Conservation (phyloP, 1,139 yeast species). For the Eremothecium gossypii region DNA sequence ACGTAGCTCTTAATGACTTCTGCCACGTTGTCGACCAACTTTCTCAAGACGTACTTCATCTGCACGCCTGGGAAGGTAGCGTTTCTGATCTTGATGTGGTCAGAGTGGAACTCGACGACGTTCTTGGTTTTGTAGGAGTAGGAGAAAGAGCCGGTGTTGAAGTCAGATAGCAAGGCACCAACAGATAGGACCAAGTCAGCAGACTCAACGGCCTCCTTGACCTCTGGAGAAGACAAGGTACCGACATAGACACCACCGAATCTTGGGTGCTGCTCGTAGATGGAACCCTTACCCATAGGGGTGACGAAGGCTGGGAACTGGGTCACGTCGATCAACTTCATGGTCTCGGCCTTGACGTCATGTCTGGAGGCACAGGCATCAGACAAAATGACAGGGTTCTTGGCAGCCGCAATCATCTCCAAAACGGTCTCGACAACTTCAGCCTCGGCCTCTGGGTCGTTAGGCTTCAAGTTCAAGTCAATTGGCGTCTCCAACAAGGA, state of each 20-base stretch:
- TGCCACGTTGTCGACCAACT: constrained; percentile 35
- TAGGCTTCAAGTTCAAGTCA: constrained; percentile 50
- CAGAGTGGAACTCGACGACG: constrained; percentile 84
- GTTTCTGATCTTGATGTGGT: constrained; percentile 64
- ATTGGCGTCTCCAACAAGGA: constrained; percentile 51
- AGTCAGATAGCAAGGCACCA: constrained; percentile 79
- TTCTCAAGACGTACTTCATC: constrained; percentile 60
- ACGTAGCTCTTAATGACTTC: constrained; percentile 34
- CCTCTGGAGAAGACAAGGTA: constrained; percentile 64
- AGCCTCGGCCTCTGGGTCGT: constrained; percentile 60
- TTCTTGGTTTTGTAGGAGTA: constrained; percentile 73
- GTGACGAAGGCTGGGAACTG: constrained; percentile 80
- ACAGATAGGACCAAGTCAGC: constrained; percentile 71
- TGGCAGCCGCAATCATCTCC: constrained; percentile 44
- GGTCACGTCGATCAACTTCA: constrained; percentile 53
- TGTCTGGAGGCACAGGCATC: constrained; percentile 87
- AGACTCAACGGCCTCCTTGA: constrained; percentile 63
- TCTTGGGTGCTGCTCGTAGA: constrained; percentile 65
- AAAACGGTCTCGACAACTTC: constrained; percentile 59
- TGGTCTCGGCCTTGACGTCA: constrained; percentile 53
- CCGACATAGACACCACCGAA: constrained; percentile 88
- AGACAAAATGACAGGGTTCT: constrained; percentile 65
- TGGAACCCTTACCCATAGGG: constrained; percentile 83
- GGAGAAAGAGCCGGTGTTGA: constrained; percentile 84
- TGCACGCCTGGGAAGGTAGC: constrained; percentile 72